phyloP scores from a whole-genome alignment of 2,329 filamentous ascomycete genomes.

The Trichoderma gracile region DNA sequence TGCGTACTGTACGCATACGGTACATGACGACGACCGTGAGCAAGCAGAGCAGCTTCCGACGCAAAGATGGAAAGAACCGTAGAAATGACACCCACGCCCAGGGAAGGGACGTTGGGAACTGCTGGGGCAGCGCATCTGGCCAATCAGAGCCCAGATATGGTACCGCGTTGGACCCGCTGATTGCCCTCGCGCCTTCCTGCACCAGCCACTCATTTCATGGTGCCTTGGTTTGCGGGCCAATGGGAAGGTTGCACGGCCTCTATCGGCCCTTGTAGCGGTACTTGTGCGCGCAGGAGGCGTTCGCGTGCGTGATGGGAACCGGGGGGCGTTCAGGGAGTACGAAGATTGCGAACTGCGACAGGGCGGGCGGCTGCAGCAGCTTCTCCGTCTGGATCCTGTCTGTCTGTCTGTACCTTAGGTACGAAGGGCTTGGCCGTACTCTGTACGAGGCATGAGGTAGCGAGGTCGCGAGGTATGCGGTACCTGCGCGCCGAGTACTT shows the following conservation, averaged over 20 bases:
- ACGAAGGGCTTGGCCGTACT: too few species aligned
- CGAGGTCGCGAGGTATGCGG: neutral
- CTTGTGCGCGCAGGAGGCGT: conserved; percentile 8
- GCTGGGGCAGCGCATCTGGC: neutral
- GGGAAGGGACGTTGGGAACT: conserved; percentile 9
- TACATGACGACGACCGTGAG: conserved; percentile 2
- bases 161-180: conserved; percentile 11
- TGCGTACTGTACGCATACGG: neutral
- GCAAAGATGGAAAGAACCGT: neutral
- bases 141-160: neutral
- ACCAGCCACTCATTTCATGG: conserved; percentile 25
- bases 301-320: neutral
- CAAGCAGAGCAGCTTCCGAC: conserved; percentile 15
- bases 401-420: too few species aligned
- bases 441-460: too few species aligned
- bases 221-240: conserved; percentile 6
- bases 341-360: neutral
- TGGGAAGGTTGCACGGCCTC: neutral
- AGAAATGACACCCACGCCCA: neutral
- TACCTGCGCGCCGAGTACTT: neutral
- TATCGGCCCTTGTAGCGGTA: conserved; percentile 6
- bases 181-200: conserved; percentile 20
- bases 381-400: neutral
- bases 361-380: conserved; percentile 8
- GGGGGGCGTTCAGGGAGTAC: conserved; percentile 4